phyloP scores from a whole-genome alignment of 2,329 filamentous ascomycete species.

The Fusarium armeniacum region DNA sequence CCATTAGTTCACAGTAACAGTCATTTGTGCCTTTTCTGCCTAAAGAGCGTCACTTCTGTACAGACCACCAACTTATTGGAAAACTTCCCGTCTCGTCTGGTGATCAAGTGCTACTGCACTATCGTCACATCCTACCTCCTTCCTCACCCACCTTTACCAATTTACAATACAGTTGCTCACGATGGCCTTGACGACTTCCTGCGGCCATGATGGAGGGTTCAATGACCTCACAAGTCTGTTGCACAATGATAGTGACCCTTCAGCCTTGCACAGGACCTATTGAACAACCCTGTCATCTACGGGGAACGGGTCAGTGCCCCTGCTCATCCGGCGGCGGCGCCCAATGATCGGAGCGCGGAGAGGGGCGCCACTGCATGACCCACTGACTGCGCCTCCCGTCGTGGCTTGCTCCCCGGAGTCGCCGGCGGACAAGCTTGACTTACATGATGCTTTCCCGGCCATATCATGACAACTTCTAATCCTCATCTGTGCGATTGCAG shows the following conservation, averaged over 20 bases:
- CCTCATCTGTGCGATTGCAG: constrained; percentile 48
- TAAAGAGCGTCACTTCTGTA: constrained; percentile 15
- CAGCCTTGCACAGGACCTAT: constrained; percentile 36
- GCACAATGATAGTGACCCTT: constrained; percentile 26
- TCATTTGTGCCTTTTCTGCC: constrained; percentile 30
- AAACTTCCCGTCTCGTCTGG: constrained; percentile 4
- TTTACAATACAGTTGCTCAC: constrained; percentile 1
- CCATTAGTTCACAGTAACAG: background rate
- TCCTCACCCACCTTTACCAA: constrained; percentile 18
- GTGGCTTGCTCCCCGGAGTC: constrained; percentile 52
- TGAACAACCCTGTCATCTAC: constrained; percentile 33
- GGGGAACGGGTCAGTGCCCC: constrained; percentile 33
- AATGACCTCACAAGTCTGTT: constrained; percentile 43
- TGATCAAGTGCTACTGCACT: constrained; percentile 14
- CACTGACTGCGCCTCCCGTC: constrained; percentile 52
- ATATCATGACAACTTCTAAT: constrained; percentile 43
- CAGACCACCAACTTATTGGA: constrained; percentile 4
- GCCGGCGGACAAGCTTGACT: constrained; percentile 48
- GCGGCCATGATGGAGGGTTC: constrained; percentile 37
- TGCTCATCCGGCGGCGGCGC: constrained; percentile 24
- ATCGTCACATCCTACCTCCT: constrained; percentile 16
- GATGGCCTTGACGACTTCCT: constrained; percentile 20
- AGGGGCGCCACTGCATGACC: constrained; percentile 45
- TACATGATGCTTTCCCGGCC: constrained; percentile 32
- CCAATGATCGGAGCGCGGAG: constrained; percentile 41